phyloP scores from a whole-genome alignment of 1,139 yeast species.

The Hanseniaspora uvarum region DNA sequence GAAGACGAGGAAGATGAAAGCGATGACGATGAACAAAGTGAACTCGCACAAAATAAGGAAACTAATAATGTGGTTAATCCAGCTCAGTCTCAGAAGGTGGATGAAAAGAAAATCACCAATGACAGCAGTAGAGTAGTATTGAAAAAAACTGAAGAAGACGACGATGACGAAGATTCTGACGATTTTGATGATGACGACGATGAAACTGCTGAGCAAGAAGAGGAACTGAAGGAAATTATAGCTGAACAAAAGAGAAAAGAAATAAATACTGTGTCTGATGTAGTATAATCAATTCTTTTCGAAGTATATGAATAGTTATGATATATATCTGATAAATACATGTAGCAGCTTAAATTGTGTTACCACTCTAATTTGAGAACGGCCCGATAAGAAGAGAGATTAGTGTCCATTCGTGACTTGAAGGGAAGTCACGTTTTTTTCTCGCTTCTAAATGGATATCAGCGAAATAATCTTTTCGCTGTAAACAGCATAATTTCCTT shows the following conservation, averaged over 20 bases:
- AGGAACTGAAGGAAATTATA: constrained; percentile 8
- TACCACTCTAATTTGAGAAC: not conserved
- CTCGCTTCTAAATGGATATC: no score
- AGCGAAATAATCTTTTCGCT: no score
- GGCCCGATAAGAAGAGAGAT: not conserved
- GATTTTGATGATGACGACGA: constrained; percentile 21
- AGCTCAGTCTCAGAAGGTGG: constrained; percentile 35
- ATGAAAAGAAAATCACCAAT: constrained; percentile 37
- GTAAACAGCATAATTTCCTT: not conserved
- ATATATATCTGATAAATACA: not conserved
- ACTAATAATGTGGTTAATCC: constrained; percentile 37
- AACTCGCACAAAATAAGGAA: constrained; percentile 31
- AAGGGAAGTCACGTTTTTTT: not conserved
- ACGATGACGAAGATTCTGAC: constrained; percentile 27
- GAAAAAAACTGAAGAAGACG: constrained; percentile 27
- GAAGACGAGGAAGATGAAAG: constrained; percentile 52
- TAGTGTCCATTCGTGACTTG: not conserved
- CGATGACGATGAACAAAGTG: constrained; percentile 35
- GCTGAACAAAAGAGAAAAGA: constrained; percentile 13
- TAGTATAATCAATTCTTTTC: not conserved
- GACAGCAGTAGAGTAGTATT: constrained; percentile 35
- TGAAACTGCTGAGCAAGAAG: constrained; percentile 19
- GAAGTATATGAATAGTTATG: not conserved
- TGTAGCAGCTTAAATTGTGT: not conserved
- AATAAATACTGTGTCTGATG: not conserved